Base-by-base conservation (phyloP, 768 basidiomycete species). In the Lyophyllum decastes region DNA sequence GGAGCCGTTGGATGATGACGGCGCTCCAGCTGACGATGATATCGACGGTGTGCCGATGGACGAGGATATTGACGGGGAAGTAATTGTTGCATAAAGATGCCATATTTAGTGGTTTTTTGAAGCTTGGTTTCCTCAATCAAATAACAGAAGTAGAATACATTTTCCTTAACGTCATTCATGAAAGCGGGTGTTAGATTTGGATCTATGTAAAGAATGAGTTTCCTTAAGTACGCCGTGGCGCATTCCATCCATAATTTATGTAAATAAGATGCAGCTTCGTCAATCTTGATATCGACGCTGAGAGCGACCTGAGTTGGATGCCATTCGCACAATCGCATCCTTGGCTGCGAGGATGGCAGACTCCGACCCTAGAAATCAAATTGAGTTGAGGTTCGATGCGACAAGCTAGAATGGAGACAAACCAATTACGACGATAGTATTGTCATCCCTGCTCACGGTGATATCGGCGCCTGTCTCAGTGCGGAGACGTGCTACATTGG, bases 391-490 rank as follows among this genome's bases (percentile, higher is more conserved):
- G n/a, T 5, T 22, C 24, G 44, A 34, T 30, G n/a, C 27, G 34
- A 34, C 50, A 35, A 34, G 12, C 19, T 46, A 10, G 30, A 30
- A 51, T 43, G 27, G 19, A 25, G 4, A 76, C 87, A 62, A 67
- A 94, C 94, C 95, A 49, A 89, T 85, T 67, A 98, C 89, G 62
- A 90, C 84, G 66, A 97, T 95, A 27, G 87, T 87, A 71, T 80
- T 92, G 68, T 90, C 90, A 61, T 95, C 94, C 61, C 92, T 86
- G 71, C 92, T 86, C 54, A 98, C 92, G 43, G 85, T 92, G 65
- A 98, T 94, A 68, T 96, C 94, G 54, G 95, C 90, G 41, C 93
- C 92, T 52, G 91, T 96, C 73, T 94, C 94, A 51, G 82, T 83
- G 54, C 95, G 86, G 52, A 98, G 82, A 49, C 95, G 89, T 52